Base-by-base conservation (phyloP, 1,284 basidiomycete genomes). In the Moesziomyces sp. region DNA sequence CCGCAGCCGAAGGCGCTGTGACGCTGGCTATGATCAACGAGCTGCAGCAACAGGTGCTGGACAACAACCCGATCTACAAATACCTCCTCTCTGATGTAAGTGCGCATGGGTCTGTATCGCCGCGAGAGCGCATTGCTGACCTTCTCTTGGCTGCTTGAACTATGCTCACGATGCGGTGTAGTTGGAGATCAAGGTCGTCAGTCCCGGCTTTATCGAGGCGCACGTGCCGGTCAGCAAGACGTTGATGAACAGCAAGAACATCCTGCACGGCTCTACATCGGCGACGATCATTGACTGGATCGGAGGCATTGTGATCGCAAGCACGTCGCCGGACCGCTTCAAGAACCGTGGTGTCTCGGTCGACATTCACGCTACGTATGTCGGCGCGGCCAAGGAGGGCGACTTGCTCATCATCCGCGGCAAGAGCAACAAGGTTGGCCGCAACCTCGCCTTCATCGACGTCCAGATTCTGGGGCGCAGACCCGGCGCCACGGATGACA, bases 201-300 rank as follows among this genome's bases (percentile, higher is more conserved):
- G 43, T 5, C 35, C 57, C 1, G 64, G 67, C n/a, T 53, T 42
- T 46, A 67, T 78, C 49, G 61, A 62, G 53, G 76, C 76, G 19
- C 52, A 66, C 43, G 58, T 78, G 0, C 70, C 67, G n/a, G 59
- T 76, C 21, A 52, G 58, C 0, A 21, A 35, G n/a, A 69, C 59
- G 5, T 67, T 73, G 9, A 63, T 76, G 62, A 78, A 78, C 74
- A 52, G 46, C 48, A 64, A 74, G 47, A 58, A 62, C 43, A 76
- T 71, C 59, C 60, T 78, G 5, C 76, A 78, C 58, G 76, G 76
- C 8, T 76, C 74, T 8, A 73, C 75, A 0, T 72, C 76, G 1
- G 76, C 76, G 4, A 78, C 76, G 13, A 71, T 78, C 35, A 54
- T 78, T 35, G 76, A 78, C 45, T 76, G 74, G 73, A 62, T 76